Conservation (phyloP, 441 rosid genomes). For the Corymbia citriodora region DNA sequence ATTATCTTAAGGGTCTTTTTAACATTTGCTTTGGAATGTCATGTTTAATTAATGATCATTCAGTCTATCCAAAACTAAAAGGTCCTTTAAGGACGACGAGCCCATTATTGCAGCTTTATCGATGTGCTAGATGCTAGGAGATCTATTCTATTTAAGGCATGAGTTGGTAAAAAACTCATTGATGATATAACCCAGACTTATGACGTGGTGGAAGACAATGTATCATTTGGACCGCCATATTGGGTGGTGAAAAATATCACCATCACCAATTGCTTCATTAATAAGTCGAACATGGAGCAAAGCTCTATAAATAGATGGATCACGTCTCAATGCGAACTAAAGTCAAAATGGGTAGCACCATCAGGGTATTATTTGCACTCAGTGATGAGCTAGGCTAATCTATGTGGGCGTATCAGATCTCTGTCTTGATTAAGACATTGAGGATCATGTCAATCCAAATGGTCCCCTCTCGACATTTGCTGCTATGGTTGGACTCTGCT, state of each 20-base stretch:
- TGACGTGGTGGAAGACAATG: not conserved
- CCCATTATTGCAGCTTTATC: not conserved
- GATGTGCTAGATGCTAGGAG: not conserved
- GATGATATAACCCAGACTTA: not conserved
- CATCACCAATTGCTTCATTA: too few species aligned
- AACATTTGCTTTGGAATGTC: not conserved
- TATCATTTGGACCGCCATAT: not conserved
- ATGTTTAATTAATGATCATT: not conserved
- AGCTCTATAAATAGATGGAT: too few species aligned
- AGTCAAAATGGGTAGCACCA: not conserved
- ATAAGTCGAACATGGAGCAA: too few species aligned
- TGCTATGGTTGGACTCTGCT: not conserved
- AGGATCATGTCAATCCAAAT: not conserved
- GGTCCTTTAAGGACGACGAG: not conserved
- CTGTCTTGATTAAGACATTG: not conserved
- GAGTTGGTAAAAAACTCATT: accelerated
- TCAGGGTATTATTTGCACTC: not conserved
- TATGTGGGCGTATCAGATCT: not conserved
- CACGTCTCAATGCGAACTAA: not conserved
- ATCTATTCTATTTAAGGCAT: not conserved
- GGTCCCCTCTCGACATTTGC: not conserved
- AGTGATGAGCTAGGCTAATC: not conserved
- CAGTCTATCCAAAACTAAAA: not conserved
- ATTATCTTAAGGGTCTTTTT: not conserved
- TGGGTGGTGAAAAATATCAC: too few species aligned